These are phyloP conservation scores for Brassica balearica DNA, from an alignment of 441 rosid species.

Conservation along the genomic window DNA sequence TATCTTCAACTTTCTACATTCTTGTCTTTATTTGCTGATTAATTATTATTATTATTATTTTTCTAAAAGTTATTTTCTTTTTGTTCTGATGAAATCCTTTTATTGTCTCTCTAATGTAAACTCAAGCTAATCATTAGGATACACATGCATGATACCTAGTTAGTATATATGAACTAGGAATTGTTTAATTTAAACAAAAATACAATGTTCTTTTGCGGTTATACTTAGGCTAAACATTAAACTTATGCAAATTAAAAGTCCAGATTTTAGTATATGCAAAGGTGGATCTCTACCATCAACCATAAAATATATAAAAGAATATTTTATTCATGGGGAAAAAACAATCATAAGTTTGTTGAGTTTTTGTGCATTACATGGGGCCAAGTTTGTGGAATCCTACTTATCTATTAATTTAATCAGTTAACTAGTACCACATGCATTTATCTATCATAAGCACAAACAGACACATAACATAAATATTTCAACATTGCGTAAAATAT, in stretches of 20 bases:
- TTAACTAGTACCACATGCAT: conserved; percentile 24
- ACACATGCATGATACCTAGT: background rate
- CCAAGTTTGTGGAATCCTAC: conserved; percentile 33
- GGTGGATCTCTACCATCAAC: background rate
- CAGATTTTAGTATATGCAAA: background rate
- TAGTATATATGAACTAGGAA: background rate
- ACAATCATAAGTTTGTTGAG: conserved; percentile 34
- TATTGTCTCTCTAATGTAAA: background rate
- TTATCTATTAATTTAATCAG: background rate
- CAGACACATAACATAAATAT: conserved; percentile 5
- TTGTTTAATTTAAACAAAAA: background rate
- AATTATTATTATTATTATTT: too few species aligned
- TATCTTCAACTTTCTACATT: conserved; percentile 13
- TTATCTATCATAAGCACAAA: conserved; percentile 23
- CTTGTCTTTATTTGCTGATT: too few species aligned
- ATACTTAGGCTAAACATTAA: background rate
- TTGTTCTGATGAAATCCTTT: too few species aligned
- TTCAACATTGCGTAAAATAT: conserved; percentile 6
- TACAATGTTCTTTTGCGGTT: background rate
- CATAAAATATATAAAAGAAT: background rate
- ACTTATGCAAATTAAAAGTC: background rate
- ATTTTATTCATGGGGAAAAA: background rate
- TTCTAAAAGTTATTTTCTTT: too few species aligned
- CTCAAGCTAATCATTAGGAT: background rate
- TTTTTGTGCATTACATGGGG: conserved; percentile 37